Evolutionary conservation across 371 early-diverging fungal species (phyloP), one percentile per base, ranked within the genome.

Genomic region (Lichtheimia hyalospora): DNA sequence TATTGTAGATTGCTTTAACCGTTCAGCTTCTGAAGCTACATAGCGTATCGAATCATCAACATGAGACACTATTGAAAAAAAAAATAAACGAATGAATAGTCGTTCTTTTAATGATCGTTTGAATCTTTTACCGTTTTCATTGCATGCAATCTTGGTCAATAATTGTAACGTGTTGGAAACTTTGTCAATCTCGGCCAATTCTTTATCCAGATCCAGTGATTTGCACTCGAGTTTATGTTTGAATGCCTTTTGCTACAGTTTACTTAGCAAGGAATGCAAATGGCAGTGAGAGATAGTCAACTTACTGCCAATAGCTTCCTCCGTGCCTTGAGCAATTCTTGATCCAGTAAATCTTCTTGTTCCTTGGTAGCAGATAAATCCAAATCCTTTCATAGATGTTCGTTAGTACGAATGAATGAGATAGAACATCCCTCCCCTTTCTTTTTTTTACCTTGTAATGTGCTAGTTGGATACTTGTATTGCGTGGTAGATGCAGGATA

Each of bases 221-320:
- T 60, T 60, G 14, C 43, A 39, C 25, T 52, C 28, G 7, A 60
- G 39, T 13, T 43, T 43, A 39, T 52, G 43, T 3, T 48, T 40
- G 7, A 62, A 34, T 57, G 51, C 52, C 24, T 62, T 62, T 55
- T 62, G 63, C 63, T 62, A 49, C 49, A 48, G 6, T n/a, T 46
- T 49, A 39, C 21, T n/a, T 16, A 7, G 10, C 10, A 8, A 10
- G 10, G 14, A 50, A 5, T 18, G n/a, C 2, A 3, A 3, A 3
- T 1, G 16, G 5, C 24, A 16, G 16, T n/a, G 28, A 16, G 49
- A 23, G 24, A 54, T 49, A 54, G 3, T 12, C 6, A 18, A 51
- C 57, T 10, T 62, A 57, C 63, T 41, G 56, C 21, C 16, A 57
- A 13, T 10, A 57, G 40, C 24, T 28, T 23, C 42, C 27, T 25